Percentiles rank a stretch among this genome's conserved stretches.
phyloP scores from a whole-genome alignment of 768 basidiomycete species.

The Tricholoma bakamatsutake region DNA sequence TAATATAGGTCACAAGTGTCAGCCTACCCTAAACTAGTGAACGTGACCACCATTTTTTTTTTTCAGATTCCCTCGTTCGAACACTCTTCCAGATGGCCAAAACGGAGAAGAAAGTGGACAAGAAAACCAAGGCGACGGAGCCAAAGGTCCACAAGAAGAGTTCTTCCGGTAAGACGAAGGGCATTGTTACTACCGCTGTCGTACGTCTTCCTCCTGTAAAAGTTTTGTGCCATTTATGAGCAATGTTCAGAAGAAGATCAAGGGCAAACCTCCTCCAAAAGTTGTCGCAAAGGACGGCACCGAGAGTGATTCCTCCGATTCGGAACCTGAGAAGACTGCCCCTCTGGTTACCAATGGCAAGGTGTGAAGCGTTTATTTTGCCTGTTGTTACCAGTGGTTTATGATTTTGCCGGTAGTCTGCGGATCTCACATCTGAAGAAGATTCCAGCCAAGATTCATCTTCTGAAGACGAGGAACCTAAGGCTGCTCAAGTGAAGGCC shows the following conservation, averaged over 20 bases:
- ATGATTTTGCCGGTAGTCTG: conserved; percentile 13
- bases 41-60: conserved; percentile 17
- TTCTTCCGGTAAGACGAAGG: conserved; percentile 31
- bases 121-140: conserved; percentile 26
- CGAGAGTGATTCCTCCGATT: conserved; percentile 24
- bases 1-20: neutral
- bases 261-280: conserved; percentile 17
- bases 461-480: conserved; percentile 51
- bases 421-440: conserved; percentile 36
- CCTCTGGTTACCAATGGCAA: conserved; percentile 26
- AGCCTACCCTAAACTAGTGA: conserved; percentile 31
- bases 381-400: neutral
- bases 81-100: conserved; percentile 35
- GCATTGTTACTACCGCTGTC: conserved; percentile 36
- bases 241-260: conserved; percentile 17
- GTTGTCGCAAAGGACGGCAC: conserved; percentile 24
- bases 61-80: conserved; percentile 18
- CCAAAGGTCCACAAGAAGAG: conserved; percentile 33
- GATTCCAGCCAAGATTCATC: conserved; percentile 40
- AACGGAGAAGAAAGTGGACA: conserved; percentile 41
- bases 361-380: conserved; percentile 16
- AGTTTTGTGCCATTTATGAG: neutral
- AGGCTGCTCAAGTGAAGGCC: conserved; percentile 44
- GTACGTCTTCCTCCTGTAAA: conserved; percentile 14
- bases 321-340: conserved; percentile 25